phyloP scores from a whole-genome alignment of 2,329 filamentous ascomycete species.

The Venturia asperata region DNA sequence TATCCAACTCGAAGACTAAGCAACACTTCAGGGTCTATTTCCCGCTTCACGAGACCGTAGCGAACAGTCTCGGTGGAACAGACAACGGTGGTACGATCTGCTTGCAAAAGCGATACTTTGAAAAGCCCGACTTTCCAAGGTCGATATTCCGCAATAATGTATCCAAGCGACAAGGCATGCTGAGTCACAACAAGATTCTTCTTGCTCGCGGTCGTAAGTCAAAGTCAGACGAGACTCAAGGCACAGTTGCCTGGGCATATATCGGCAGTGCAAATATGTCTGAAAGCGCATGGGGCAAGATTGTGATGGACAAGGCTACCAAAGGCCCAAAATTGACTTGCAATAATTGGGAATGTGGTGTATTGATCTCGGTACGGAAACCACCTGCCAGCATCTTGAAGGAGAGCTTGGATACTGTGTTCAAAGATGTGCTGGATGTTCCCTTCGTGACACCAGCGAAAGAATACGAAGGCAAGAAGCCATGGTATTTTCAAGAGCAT shows the following conservation, averaged over 20 bases:
- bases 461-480: slow-evolving; percentile 8
- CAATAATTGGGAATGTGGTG: slow-evolving; percentile 94
- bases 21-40: slow-evolving; percentile 69
- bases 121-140: slow-evolving; percentile 61
- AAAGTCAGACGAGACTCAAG: slow-evolving; percentile 22
- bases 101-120: slow-evolving; percentile 66
- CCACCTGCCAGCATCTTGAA: slow-evolving; percentile 1
- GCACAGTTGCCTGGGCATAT: slow-evolving; percentile 63
- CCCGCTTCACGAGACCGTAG: slow-evolving; percentile 59
- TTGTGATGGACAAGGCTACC: slow-evolving; percentile 61
- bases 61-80: slow-evolving; percentile 29
- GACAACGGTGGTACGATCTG: slow-evolving; percentile 72
- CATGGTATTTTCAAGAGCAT: slow-evolving; percentile 14
- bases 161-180: slow-evolving; percentile 60
- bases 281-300: slow-evolving; percentile 84
- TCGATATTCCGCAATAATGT: slow-evolving; percentile 66
- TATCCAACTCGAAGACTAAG: slow-evolving; percentile 22
- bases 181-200: slow-evolving; percentile 70
- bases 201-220: slow-evolving; percentile 29
- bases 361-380: slow-evolving; percentile 57
- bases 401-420: slow-evolving; percentile 9
- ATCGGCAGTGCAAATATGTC: slow-evolving; percentile 87
- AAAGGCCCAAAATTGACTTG: slow-evolving; percentile 69
- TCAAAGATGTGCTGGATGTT: slow-evolving; percentile 8
- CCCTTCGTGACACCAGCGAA: slow-evolving; percentile 11